These are phyloP conservation scores for Solanum chilense DNA, from an alignment of 257 asterid genomes.

Conservation along the genomic window DNA sequence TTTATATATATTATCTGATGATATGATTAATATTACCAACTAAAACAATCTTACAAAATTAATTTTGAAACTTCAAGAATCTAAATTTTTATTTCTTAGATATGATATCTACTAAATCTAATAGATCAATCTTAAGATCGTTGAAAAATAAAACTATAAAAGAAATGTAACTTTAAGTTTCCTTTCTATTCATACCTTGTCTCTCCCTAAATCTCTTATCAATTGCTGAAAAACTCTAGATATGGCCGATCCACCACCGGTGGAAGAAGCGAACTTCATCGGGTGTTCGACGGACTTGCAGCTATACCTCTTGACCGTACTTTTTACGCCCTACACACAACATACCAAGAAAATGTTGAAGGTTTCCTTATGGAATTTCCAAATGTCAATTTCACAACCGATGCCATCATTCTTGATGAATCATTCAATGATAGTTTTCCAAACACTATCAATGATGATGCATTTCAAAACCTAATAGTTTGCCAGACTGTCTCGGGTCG, in stretches of 20 bases:
- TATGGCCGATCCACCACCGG: constrained; percentile 23
- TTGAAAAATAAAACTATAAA: not conserved
- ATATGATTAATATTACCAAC: no score
- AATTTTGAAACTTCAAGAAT: no score
- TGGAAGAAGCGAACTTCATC: not conserved
- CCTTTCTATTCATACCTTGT: not conserved
- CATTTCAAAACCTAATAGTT: not conserved
- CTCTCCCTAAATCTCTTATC: not conserved
- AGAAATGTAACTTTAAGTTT: not conserved
- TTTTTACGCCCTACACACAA: constrained; percentile 22
- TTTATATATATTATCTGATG: no score
- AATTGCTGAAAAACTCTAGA: not conserved
- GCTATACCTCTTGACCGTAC: constrained; percentile 29
- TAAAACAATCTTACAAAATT: no score
- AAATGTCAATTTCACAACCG: constrained; percentile 18
- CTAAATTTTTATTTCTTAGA: not conserved
- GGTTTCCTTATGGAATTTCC: not conserved
- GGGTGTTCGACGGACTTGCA: constrained; percentile 19
- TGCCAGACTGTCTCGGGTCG: not conserved
- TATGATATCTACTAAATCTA: not conserved
- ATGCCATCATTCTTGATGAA: constrained; percentile 49
- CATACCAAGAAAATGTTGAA: not conserved
- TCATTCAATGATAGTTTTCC: constrained; percentile 44
- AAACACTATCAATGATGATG: not conserved
- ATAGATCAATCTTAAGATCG: not conserved